These are phyloP conservation scores for Populus davidiana DNA, from an alignment of 345 rosid genomes.

Conservation along the genomic window DNA sequence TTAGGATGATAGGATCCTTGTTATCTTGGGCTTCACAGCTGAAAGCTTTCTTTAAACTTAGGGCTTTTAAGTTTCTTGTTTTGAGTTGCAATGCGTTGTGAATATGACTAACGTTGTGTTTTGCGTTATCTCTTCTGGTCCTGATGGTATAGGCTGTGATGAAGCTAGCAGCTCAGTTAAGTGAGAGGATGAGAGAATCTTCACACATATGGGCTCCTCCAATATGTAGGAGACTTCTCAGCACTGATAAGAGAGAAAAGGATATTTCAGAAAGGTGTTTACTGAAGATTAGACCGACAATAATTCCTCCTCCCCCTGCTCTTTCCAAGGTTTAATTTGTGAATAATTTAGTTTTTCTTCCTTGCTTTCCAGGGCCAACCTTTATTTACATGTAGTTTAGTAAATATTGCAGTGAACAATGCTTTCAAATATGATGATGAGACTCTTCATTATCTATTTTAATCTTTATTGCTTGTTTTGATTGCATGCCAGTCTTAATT, in stretches of 20 bases:
- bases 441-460: background rate
- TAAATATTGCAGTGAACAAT: background rate
- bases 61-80: background rate
- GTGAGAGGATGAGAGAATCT: slow-evolving; percentile 45
- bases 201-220: slow-evolving; percentile 56
- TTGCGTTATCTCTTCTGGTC: slow-evolving; percentile 2
- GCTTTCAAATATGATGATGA: background rate
- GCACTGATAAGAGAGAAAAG: slow-evolving; percentile 52
- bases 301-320: slow-evolving; percentile 43
- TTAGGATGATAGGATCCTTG: background rate
- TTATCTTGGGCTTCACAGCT: background rate
- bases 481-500: background rate
- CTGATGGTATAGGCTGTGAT: slow-evolving; percentile 40
- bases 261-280: slow-evolving; percentile 52
- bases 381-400: no score
- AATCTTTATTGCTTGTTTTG: background rate
- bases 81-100: background rate
- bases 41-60: background rate
- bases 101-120: background rate
- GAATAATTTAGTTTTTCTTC: slow-evolving; percentile 6
- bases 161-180: slow-evolving; percentile 39
- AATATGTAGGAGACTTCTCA: slow-evolving; percentile 51
- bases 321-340: slow-evolving; percentile 40
- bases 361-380: background rate
- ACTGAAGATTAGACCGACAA: slow-evolving; percentile 36